Evolutionary conservation across 2,329 filamentous ascomycete genomes (phyloP).

Genomic region (Talaromyces albobiverticillius): DNA sequence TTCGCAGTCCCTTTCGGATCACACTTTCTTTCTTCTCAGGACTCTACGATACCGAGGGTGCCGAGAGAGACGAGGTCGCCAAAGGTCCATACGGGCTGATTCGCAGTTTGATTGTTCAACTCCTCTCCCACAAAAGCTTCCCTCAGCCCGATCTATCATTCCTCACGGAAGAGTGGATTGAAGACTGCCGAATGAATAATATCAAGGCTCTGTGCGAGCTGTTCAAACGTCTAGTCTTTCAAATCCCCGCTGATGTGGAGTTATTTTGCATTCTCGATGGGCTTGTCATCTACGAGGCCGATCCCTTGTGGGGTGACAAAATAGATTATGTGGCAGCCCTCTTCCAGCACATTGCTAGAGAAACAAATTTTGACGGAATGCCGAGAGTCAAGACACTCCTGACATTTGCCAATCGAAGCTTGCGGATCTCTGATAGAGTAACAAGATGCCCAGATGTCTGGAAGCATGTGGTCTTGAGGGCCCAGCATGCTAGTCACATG

Average conservation of each 20-base stretch:
- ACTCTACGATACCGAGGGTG: neutral
- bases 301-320: neutral
- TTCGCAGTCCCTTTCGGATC: neutral
- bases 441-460: neutral
- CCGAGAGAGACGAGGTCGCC: neutral
- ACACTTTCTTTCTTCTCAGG: neutral
- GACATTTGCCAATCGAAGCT: neutral
- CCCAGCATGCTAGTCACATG: neutral
- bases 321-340: neutral
- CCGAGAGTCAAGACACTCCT: neutral
- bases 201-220: neutral
- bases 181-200: neutral
- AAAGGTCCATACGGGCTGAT: neutral
- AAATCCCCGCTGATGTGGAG: neutral
- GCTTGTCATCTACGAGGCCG: neutral
- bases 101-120: neutral
- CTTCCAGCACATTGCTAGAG: neutral
- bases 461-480: neutral
- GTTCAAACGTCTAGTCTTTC: neutral
- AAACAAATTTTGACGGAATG: neutral
- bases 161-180: neutral
- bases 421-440: neutral
- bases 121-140: neutral
- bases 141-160: neutral
- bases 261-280: neutral